Percentiles rank a stretch among this genome's conserved stretches.
phyloP scores from a whole-genome alignment of 139 green algal species.

The Coelastrella sp. region DNA sequence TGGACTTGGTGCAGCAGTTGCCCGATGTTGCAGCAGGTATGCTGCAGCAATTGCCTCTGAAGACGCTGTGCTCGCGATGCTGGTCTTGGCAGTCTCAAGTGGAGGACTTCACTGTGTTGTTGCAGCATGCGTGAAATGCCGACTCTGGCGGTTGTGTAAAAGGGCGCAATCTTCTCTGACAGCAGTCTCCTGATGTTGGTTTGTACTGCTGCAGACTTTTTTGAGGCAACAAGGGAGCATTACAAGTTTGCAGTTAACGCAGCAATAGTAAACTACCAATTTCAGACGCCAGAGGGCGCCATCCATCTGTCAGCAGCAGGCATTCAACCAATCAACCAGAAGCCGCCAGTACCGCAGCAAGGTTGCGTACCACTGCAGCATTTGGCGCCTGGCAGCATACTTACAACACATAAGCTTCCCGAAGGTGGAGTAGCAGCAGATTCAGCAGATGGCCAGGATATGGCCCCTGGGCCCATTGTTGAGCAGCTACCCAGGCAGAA shows the following conservation, averaged over 20 bases:
- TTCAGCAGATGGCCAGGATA: not conserved
- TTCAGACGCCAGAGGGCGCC: slow-evolving; percentile 52
- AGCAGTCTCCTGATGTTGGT: too few species aligned
- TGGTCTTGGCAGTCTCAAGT: too few species aligned
- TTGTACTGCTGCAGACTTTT: slow-evolving; percentile 34
- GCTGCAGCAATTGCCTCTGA: not conserved
- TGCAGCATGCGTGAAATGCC: too few species aligned
- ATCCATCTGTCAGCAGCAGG: slow-evolving; percentile 64
- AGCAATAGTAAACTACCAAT: slow-evolving; percentile 72
- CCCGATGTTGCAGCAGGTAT: slow-evolving; percentile 44
- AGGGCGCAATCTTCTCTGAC: too few species aligned
- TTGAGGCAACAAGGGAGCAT: slow-evolving; percentile 43
- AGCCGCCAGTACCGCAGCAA: slow-evolving; percentile 50
- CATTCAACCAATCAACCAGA: slow-evolving; percentile 57
- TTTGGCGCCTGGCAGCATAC: slow-evolving; percentile 45
- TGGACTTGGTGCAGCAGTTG: slow-evolving; percentile 5
- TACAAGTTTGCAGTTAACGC: slow-evolving; percentile 77
- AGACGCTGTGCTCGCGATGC: not conserved
- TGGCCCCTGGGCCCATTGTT: not conserved
- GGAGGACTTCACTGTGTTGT: too few species aligned
- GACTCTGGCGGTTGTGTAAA: too few species aligned
- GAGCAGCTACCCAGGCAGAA: slow-evolving; percentile 29
- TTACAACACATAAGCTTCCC: slow-evolving; percentile 6
- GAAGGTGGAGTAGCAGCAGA: not conserved
- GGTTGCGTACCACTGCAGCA: slow-evolving; percentile 32